Percentiles rank a stretch among this genome's conserved stretches.
These are phyloP conservation scores for Chlamydomonas sp. DNA, from an alignment of 139 green algal species.

Conservation along the genomic window DNA sequence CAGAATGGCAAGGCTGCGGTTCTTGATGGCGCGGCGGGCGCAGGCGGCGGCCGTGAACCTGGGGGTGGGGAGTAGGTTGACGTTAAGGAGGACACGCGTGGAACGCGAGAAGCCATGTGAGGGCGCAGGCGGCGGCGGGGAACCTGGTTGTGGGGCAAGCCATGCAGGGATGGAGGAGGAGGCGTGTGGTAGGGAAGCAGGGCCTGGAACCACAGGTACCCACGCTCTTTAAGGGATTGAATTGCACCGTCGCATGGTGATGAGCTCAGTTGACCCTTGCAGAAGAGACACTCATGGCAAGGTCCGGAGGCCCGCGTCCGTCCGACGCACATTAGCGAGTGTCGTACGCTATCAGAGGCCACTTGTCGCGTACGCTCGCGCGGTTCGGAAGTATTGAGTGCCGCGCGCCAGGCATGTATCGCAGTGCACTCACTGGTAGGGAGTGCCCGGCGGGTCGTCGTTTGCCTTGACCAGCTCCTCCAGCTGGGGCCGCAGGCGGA, in stretches of 20 bases:
- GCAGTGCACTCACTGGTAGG: background rate
- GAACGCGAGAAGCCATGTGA: too few relatives aligned
- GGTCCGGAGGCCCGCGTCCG: too few relatives aligned
- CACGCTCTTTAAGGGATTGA: too few relatives aligned
- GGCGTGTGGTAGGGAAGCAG: background rate
- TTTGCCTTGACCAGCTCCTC: constrained; percentile 72
- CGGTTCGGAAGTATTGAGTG: too few relatives aligned
- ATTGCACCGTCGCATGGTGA: too few relatives aligned
- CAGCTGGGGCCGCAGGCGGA: constrained; percentile 79
- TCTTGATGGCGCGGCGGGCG: constrained; percentile 85
- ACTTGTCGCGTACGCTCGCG: too few relatives aligned
- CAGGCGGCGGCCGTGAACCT: constrained; percentile 65
- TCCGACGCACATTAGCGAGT: too few relatives aligned
- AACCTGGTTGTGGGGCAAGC: constrained; percentile 58
- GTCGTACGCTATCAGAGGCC: too few relatives aligned
- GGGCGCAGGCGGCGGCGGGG: constrained; percentile 65
- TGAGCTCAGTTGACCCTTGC: too few relatives aligned
- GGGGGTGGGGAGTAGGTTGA: constrained; percentile 43
- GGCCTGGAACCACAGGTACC: too few relatives aligned
- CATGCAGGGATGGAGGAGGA: background rate
- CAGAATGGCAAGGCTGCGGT: constrained; percentile 85
- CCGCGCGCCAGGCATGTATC: background rate
- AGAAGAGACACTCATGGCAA: too few relatives aligned
- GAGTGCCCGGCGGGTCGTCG: constrained; percentile 57
- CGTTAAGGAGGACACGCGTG: too few relatives aligned